Percentiles rank a stretch among this genome's conserved stretches.
Conservation (phyloP, 1,284 basidiomycete genomes). For the Melanopsichium pennsylvanicum region DNA sequence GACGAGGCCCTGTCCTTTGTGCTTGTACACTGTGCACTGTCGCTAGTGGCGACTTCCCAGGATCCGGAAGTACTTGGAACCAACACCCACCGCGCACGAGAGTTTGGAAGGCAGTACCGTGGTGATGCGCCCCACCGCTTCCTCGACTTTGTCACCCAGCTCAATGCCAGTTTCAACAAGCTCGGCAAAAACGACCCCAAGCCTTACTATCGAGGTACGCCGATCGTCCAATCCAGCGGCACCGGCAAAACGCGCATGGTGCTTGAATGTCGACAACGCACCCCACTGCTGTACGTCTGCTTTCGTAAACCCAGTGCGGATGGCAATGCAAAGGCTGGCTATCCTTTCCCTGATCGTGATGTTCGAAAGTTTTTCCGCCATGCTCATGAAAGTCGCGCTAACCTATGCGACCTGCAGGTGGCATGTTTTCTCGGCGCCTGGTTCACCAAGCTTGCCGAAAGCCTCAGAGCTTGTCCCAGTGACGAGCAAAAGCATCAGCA, state of each 20-base stretch:
- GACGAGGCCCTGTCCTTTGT: no score
- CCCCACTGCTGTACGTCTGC: constrained; percentile 28
- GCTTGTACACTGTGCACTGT: no score
- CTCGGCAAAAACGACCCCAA: background rate
- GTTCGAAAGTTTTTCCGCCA: constrained; percentile 1
- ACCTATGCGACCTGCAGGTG: constrained; percentile 3
- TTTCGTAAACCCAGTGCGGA: background rate
- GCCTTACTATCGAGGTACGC: constrained; percentile 5
- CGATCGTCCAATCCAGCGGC: constrained; percentile 29
- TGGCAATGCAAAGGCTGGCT: background rate
- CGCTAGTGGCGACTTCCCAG: no score
- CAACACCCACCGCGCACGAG: no score
- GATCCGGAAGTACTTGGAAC: no score
- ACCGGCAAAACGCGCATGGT: constrained; percentile 31
- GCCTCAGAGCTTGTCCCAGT: background rate
- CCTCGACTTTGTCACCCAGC: constrained; percentile 3
- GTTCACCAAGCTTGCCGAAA: background rate
- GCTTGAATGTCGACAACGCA: background rate
- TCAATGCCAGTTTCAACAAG: background rate
- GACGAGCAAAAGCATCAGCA: background rate
- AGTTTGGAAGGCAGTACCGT: background rate
- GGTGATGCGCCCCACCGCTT: constrained; percentile 7
- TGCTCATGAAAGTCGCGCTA: background rate
- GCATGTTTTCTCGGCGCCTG: background rate
- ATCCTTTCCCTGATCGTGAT: constrained; percentile 2